These are phyloP conservation scores for Linum tenue DNA, from an alignment of 345 rosid species.

Conservation along the genomic window DNA sequence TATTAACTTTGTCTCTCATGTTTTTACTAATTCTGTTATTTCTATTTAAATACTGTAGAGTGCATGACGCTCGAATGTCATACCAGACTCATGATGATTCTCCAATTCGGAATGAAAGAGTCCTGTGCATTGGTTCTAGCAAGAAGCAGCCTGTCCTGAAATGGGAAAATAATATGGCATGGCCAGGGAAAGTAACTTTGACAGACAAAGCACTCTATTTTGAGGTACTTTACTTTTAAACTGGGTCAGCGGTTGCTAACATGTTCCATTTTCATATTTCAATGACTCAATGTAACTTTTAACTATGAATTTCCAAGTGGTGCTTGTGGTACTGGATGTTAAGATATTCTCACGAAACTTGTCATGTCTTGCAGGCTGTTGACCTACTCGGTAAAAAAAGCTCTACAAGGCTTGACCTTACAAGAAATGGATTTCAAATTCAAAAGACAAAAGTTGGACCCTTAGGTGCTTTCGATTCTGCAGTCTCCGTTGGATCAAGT, in stretches of 20 bases:
- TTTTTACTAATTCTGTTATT: background rate
- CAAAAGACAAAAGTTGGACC: slow-evolving; percentile 94
- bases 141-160: slow-evolving; percentile 83
- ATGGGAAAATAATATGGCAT: slow-evolving; percentile 87
- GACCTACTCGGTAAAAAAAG: slow-evolving; percentile 48
- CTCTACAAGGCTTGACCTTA: slow-evolving; percentile 57
- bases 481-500: slow-evolving; percentile 64
- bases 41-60: slow-evolving; percentile 48
- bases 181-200: slow-evolving; percentile 88
- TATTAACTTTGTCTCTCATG: too few relatives aligned
- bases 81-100: slow-evolving; percentile 47
- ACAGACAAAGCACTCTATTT: slow-evolving; percentile 86
- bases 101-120: slow-evolving; percentile 49
- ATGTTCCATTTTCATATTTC: background rate
- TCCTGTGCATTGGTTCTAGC: slow-evolving; percentile 73
- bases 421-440: slow-evolving; percentile 39
- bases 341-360: slow-evolving; percentile 5
- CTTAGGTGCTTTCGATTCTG: slow-evolving; percentile 83
- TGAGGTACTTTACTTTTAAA: slow-evolving; percentile 44
- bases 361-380: slow-evolving; percentile 44
- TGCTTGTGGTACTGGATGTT: background rate
- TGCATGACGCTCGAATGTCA: slow-evolving; percentile 67
- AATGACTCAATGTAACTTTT: background rate
- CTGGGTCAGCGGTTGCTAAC: background rate
- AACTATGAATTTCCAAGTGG: background rate